phyloP scores from a whole-genome alignment of 805 yeast genomes.

The Soucietia sequanensis region DNA sequence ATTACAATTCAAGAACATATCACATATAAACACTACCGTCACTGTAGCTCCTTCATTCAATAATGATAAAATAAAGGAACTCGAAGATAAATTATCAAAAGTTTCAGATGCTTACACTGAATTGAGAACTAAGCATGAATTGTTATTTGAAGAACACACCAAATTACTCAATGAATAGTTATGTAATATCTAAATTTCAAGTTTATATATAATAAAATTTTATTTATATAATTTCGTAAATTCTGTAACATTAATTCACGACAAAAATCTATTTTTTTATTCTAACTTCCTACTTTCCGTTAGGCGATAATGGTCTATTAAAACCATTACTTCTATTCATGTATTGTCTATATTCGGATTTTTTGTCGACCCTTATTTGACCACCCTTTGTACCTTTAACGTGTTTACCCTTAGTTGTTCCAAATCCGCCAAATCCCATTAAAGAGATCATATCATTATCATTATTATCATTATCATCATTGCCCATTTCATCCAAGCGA shows the following conservation, averaged over 20 bases:
- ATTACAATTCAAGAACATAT: constrained; percentile 45
- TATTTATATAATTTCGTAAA: constrained; percentile 1
- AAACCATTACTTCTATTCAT: constrained; percentile 59
- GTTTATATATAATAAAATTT: constrained; percentile 1
- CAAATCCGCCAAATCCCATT: constrained; percentile 61
- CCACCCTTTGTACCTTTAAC: constrained; percentile 52
- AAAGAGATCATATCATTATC: constrained; percentile 36
- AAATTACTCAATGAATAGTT: constrained; percentile 21
- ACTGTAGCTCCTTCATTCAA: constrained; percentile 10
- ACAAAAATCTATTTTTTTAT: constrained; percentile 1
- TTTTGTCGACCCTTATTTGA: constrained; percentile 33
- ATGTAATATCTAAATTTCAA: no score
- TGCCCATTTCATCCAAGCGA: constrained; percentile 16
- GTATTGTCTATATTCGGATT: constrained; percentile 55
- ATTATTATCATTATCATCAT: constrained; percentile 6
- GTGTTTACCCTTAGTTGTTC: constrained; percentile 55
- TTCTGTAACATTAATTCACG: neutral
- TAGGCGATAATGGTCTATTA: constrained; percentile 54
- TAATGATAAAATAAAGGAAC: constrained; percentile 30
- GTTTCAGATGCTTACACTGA: constrained; percentile 61
- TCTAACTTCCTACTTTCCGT: constrained; percentile 14
- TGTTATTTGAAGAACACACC: constrained; percentile 50
- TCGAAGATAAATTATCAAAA: constrained; percentile 46
- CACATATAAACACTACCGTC: constrained; percentile 39
- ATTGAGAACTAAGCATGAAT: constrained; percentile 58